Evolutionary conservation across 31 red algal species (phyloP).

Genomic region (Asparagopsis taxiformis): DNA sequence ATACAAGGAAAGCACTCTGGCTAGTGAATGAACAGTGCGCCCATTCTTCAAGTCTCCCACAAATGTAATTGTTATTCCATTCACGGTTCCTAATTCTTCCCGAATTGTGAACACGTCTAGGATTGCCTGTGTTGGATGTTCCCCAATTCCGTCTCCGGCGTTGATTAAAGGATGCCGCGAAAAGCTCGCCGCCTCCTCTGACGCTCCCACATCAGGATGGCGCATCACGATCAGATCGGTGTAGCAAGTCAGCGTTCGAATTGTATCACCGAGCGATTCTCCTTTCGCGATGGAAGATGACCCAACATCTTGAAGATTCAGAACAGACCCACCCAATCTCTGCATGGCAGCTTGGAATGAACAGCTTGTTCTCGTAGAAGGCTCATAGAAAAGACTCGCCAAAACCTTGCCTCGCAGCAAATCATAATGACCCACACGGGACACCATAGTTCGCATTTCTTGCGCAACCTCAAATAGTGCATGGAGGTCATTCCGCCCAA

Average conservation of each 20-base stretch:
- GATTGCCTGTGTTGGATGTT: constrained; percentile 97
- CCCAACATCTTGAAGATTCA: constrained; percentile 76
- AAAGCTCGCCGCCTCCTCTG: constrained; percentile 56
- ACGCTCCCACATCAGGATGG: constrained; percentile 75
- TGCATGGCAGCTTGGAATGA: constrained; percentile 98
- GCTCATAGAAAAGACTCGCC: constrained; percentile 94
- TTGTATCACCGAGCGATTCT: constrained; percentile 90
- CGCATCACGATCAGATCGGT: constrained; percentile 87
- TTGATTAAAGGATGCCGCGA: constrained; percentile 87
- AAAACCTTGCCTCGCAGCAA: constrained; percentile 93
- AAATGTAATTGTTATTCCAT: constrained; percentile 93
- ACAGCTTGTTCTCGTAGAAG: constrained; percentile 86
- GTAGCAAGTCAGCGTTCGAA: constrained; percentile 91
- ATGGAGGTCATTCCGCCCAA: constrained; percentile 81
- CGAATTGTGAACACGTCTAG: constrained; percentile 99
- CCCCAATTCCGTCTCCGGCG: constrained; percentile 97
- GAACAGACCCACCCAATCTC: constrained; percentile 85
- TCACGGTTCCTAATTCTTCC: constrained; percentile 99
- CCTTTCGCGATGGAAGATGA: constrained; percentile 89
- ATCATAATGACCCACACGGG: constrained; percentile 88
- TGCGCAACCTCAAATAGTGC: constrained; percentile 91
- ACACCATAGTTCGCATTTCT: constrained; percentile 98
- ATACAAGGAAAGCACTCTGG: constrained; percentile 83
- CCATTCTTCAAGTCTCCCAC: constrained; percentile 95
- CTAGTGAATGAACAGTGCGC: constrained; percentile 96